Evolutionary conservation across 2,329 filamentous ascomycete species (phyloP), one percentile per base, ranked within the genome.

Genomic region (Exserohilum rostratum): DNA sequence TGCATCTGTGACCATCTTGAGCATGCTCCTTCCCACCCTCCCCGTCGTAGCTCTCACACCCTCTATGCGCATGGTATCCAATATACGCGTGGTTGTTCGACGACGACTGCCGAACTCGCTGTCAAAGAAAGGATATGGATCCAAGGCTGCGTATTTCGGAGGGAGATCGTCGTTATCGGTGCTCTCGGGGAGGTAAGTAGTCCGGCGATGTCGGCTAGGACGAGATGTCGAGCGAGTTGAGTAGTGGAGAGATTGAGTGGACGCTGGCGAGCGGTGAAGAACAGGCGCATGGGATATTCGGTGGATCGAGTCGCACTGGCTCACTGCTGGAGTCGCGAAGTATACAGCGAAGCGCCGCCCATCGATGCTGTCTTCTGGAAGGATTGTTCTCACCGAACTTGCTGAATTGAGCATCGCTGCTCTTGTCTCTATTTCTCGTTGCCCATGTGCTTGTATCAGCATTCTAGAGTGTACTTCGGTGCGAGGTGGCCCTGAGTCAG

Each of bases 41-140:
- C 39, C 29, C 31, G 49, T 39, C 29, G 39, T 45, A 38, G 18
- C 30, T 30, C 34, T 56, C 1, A 48, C 9, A 1, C 39, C 33
- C 10, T 49, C 31, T 27, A 31, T 52, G 15, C 37, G 29, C 13
- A 33, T 18, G 25, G 30, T 25, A 17, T 42, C n/a, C 11, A 27
- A 5, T 25, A 15, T 20, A 3, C 13, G 13, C 40, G 29, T 25
- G 6, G 29, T 38, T 22, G 30, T 17, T 13, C 31, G 47, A 30
- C 18, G 35, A 10, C 30, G 30, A 13, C 18, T 52, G 18, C 9
- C 18, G 33, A 25, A 15, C 27, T 38, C 17, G 42, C 12, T 22
- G 13, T 20, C 25, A 13, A 46, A 46, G 22, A 40, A 39, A 17
- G 53, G 44, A 31, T 53, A 13, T 6, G 53, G 49, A 30, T 56